Evolutionary conservation across 78 protist species (phyloP).

Genomic region (Dictyostelium brefeldianum): DNA sequence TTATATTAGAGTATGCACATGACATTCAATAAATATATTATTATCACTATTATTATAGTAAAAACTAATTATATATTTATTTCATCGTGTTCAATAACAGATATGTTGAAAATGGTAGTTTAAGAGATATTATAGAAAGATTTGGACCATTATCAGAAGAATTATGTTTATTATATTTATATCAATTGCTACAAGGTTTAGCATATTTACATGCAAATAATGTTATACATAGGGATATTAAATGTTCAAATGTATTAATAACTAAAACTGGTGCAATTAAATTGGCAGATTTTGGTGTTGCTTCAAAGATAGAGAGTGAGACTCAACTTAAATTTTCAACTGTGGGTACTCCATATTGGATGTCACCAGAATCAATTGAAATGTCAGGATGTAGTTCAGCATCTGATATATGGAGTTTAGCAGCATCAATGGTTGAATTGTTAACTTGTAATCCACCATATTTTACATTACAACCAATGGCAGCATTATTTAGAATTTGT

Average conservation of each 20-base stretch:
- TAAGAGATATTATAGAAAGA: conserved; percentile 62
- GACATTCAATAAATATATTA: too few relatives aligned
- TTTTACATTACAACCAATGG: conserved; percentile 93
- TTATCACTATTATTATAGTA: too few relatives aligned
- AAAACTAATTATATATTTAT: too few relatives aligned
- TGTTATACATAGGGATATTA: conserved; percentile 87
- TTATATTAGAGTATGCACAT: conserved; percentile 56
- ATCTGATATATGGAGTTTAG: conserved; percentile 97
- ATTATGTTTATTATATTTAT: conserved; percentile 51
- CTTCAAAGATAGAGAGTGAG: conserved; percentile 42
- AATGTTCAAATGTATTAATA: conserved; percentile 92
- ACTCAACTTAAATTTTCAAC: conserved; percentile 76
- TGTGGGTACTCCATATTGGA: conserved; percentile 99
- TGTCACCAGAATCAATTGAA: conserved; percentile 70
- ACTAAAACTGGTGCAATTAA: conserved; percentile 89
- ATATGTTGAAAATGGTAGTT: conserved; percentile 80
- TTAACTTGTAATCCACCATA: conserved; percentile 97
- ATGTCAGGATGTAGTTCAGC: conserved; percentile 94
- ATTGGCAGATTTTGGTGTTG: conserved; percentile 89
- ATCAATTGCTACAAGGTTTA: conserved; percentile 73
- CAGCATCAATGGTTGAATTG: conserved; percentile 96
- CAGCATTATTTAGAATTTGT: conserved; percentile 95
- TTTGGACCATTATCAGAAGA: conserved; percentile 76
- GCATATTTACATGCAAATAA: conserved; percentile 63
- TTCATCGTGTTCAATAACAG: not conserved